A percentile compares a stretch with the other conserved stretches of the same genome.
Conservation (phyloP, 345 rosid species). For the Rhizophora apiculata region DNA sequence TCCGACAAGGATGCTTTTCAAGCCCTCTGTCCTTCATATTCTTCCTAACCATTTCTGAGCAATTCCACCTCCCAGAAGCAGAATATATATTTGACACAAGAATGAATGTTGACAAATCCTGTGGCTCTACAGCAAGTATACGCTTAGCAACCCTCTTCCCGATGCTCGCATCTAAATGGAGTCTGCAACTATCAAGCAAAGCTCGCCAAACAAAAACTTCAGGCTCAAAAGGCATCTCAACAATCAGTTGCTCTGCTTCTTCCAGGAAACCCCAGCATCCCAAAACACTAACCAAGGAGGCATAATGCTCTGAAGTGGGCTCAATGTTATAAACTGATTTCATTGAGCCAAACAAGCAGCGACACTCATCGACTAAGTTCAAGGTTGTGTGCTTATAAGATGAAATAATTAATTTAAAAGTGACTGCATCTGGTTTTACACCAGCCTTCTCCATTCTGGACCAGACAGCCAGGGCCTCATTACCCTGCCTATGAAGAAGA, state of each 20-base stretch:
- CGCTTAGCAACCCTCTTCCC: constrained; percentile 58
- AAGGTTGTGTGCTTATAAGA: constrained; percentile 52
- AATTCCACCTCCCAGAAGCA: constrained; percentile 85
- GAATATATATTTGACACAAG: constrained; percentile 79
- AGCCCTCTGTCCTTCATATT: constrained; percentile 60
- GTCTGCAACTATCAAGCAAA: constrained; percentile 71
- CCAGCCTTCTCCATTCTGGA: constrained; percentile 42
- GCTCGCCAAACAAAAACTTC: constrained; percentile 61
- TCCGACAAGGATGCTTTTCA: constrained; percentile 63
- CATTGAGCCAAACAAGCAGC: constrained; percentile 53
- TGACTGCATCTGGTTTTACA: constrained; percentile 50
- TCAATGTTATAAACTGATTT: constrained; percentile 37
- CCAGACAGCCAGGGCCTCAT: constrained; percentile 56
- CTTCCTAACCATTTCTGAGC: constrained; percentile 61
- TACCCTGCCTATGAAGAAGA: constrained; percentile 69
- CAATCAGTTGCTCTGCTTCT: constrained; percentile 63
- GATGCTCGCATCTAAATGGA: constrained; percentile 47
- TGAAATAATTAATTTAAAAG: constrained; percentile 50
- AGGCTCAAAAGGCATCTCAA: constrained; percentile 50
- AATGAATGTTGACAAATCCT: constrained; percentile 59
- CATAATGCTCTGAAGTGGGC: constrained; percentile 68
- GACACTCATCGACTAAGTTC: constrained; percentile 51
- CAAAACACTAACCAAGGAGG: constrained; percentile 53
- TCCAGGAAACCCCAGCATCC: constrained; percentile 78
- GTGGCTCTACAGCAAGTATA: constrained; percentile 50